These are phyloP conservation scores for Albophoma yamanashiensis DNA, from an alignment of 2,329 filamentous ascomycete genomes.

Conservation along the genomic window DNA sequence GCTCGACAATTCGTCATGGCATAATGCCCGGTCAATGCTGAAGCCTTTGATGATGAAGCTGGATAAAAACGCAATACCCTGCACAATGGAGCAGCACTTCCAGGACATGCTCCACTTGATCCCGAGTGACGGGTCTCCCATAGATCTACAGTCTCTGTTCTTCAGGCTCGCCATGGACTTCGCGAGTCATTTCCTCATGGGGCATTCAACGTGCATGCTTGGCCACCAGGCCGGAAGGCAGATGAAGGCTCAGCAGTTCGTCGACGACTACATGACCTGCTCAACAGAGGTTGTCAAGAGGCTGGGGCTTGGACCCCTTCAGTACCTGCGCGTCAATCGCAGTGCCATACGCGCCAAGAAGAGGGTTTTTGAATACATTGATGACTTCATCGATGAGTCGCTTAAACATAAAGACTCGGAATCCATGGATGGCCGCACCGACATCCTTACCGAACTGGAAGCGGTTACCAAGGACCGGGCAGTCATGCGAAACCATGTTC, in stretches of 20 bases:
- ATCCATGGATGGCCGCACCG: constrained; percentile 18
- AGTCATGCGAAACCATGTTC: constrained; percentile 27
- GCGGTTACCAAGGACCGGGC: constrained; percentile 29
- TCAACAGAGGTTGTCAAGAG: constrained; percentile 20
- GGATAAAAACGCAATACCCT: constrained; percentile 15
- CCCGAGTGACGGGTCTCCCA: constrained; percentile 6
- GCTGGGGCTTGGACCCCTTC: constrained; percentile 21
- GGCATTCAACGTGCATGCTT: constrained; percentile 13
- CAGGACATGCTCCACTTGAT: constrained; percentile 26
- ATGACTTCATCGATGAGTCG: constrained; percentile 30
- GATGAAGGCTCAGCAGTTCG: constrained; percentile 22
- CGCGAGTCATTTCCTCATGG: constrained; percentile 38
- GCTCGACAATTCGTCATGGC: constrained; percentile 35
- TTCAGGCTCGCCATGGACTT: constrained; percentile 36
- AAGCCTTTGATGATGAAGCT: constrained; percentile 21
- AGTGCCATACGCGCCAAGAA: constrained; percentile 15
- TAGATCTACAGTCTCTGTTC: constrained; percentile 35
- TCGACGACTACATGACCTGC: constrained; percentile 22
- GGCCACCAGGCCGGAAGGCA: constrained; percentile 4
- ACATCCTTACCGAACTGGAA: constrained; percentile 41
- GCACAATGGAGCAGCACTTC: constrained; percentile 22
- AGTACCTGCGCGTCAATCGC: constrained; percentile 15
- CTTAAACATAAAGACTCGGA: constrained; percentile 9
- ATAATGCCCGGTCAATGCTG: constrained; percentile 27
- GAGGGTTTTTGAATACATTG: constrained; percentile 27